A percentile compares a stretch with the other conserved stretches of the same genome.
phyloP scores from a whole-genome alignment of 768 basidiomycete genomes.

The Suillus occidentalis region DNA sequence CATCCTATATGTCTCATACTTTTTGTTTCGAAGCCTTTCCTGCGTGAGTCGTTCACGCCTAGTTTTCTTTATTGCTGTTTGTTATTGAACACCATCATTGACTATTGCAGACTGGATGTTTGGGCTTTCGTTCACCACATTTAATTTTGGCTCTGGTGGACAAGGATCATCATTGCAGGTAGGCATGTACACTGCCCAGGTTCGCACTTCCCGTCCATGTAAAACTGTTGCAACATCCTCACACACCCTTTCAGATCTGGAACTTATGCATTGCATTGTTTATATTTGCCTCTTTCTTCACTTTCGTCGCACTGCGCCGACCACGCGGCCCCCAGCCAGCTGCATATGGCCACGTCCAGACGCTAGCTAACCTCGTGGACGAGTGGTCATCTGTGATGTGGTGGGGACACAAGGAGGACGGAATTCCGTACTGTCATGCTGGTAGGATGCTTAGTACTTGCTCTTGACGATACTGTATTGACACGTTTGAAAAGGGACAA shows the following conservation, averaged over 20 bases:
- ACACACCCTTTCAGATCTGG: constrained; percentile 18
- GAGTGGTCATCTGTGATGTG: constrained; percentile 22
- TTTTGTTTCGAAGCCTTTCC: constrained; percentile 23
- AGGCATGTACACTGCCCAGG: constrained; percentile 31
- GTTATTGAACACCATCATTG: background rate
- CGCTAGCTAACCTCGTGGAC: constrained; percentile 18
- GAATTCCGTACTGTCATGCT: constrained; percentile 7
- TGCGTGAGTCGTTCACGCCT: constrained; percentile 20
- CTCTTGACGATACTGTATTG: constrained; percentile 6
- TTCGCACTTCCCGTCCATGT: constrained; percentile 4
- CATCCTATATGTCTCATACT: constrained; percentile 17
- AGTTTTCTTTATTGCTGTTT: background rate
- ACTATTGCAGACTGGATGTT: constrained; percentile 32
- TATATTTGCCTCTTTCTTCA: constrained; percentile 22
- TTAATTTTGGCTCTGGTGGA: too few relatives aligned
- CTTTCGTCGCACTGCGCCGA: constrained; percentile 3
- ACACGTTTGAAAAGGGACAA: background rate
- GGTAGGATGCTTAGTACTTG: background rate
- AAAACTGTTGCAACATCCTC: too few relatives aligned
- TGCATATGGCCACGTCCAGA: constrained; percentile 21
- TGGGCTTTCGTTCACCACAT: constrained; percentile 30
- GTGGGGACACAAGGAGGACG: constrained; percentile 23
- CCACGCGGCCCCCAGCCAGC: constrained; percentile 15
- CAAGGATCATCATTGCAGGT: too few relatives aligned
- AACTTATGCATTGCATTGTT: constrained; percentile 25